Base-by-base conservation (phyloP, 495 filamentous ascomycete genomes). In the Penicillium turbatum region DNA sequence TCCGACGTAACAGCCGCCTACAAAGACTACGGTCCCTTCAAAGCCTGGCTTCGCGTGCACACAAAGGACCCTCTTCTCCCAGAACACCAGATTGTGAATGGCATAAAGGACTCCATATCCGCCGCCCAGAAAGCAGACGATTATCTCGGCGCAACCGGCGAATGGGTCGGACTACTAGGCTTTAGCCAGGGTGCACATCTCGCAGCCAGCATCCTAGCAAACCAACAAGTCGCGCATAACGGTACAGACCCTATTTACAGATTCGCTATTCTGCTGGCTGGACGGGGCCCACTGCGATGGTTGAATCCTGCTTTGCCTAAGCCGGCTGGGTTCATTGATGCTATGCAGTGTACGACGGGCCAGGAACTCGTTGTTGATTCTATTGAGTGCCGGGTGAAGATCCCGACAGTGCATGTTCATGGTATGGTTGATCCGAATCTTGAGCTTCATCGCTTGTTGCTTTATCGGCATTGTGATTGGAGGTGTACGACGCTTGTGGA, bases 1-100 rank as follows among this genome's bases (percentile, higher is more conserved):
- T 64, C 79, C 43, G 65, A 79, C 54, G 74, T 86, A 6, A 57
- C 71, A 13, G 57, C 76, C 16, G 79, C 83, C 12, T 86, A 82
- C 64, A 67, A 71, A 36, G 66, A 72, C 16, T 73, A 68, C 19
- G 82, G 75, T 1, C 82, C 84, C 6, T 86, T 83, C 64, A 66
- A 74, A 29, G 69, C 76, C 40, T 87, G 83, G 84, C 66, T 86
- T 50, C 73, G 77, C 19, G 16, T 45, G 3, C 42, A 32, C 15
- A 2, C 42, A 31, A 2, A n/a, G 2, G 41, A 43, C 16, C n/a
- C 41, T 8, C 5, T 29, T 3, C 26, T 27, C 5, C 5, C 29
- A 8, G n/a, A 26, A 29, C 3, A 30, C 3, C 21, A 30, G 5
- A 29, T 27, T 2, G 24, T 43, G 13, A 8, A 27, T 5, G 21